Evolutionary conservation across 192 early-diverging fungal genomes (phyloP).

Genomic region (Gryganskiella cystojenkinii): DNA sequence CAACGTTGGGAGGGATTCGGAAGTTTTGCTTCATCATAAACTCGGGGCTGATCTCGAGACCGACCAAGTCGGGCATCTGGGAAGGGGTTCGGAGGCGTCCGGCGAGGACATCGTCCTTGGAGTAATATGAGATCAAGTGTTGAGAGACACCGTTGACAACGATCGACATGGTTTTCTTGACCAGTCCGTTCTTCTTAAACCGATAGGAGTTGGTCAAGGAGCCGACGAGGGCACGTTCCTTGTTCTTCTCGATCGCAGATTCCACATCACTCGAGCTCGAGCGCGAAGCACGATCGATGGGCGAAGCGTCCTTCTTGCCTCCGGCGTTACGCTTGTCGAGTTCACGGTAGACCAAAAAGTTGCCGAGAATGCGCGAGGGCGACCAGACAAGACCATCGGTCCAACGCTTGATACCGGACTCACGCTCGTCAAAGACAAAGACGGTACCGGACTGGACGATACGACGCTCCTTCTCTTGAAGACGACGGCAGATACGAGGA

Average conservation of each 20-base stretch:
- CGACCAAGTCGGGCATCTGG: conserved; percentile 61
- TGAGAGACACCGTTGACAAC: conserved; percentile 71
- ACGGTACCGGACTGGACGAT: conserved; percentile 79
- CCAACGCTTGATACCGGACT: conserved; percentile 89
- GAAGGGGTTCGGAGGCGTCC: conserved; percentile 64
- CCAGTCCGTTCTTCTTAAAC: conserved; percentile 71
- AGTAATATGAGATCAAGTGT: conserved; percentile 69
- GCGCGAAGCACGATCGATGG: conserved; percentile 50
- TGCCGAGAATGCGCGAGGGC: conserved; percentile 83
- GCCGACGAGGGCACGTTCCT: conserved; percentile 66
- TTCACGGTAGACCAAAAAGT: conserved; percentile 87
- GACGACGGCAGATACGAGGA: conserved; percentile 74
- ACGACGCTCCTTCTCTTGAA: conserved; percentile 78
- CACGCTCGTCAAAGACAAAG: conserved; percentile 89
- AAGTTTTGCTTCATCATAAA: conserved; percentile 71
- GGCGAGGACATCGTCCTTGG: conserved; percentile 63
- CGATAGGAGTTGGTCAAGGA: conserved; percentile 66
- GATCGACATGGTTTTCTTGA: conserved; percentile 86
- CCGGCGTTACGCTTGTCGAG: conserved; percentile 58
- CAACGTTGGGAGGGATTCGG: conserved; percentile 61
- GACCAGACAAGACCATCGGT: conserved; percentile 88
- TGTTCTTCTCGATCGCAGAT: conserved; percentile 57
- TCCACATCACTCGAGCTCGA: conserved; percentile 49
- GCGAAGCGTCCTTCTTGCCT: conserved; percentile 65
- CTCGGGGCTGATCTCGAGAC: conserved; percentile 67